phyloP scores from a whole-genome alignment of 345 rosid genomes.

The Draba incana region DNA sequence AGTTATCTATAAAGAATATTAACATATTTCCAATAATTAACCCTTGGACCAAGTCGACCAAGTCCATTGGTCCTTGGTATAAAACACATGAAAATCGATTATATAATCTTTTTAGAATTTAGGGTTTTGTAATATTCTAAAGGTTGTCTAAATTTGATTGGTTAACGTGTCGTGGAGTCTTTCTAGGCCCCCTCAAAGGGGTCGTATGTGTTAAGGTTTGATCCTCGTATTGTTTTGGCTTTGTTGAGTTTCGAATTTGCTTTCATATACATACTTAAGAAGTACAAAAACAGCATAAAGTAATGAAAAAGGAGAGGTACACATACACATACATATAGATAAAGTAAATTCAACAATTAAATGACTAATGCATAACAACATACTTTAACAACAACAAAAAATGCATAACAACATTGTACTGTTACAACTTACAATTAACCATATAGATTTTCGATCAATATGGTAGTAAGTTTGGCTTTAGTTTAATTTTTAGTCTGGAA shows the following conservation, averaged over 20 bases:
- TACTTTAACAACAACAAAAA: too few species aligned
- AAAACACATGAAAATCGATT: background rate
- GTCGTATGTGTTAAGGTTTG: conserved; percentile 16
- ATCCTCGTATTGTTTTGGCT: conserved; percentile 22
- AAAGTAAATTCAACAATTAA: background rate
- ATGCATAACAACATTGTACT: background rate
- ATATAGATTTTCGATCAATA: background rate
- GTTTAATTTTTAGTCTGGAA: background rate
- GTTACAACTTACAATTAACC: background rate
- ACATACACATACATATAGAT: background rate
- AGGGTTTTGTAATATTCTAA: conserved; percentile 1
- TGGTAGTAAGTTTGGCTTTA: background rate
- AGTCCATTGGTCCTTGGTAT: conserved; percentile 34
- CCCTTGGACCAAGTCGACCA: conserved; percentile 40
- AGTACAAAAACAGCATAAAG: conserved; percentile 6
- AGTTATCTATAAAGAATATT: too few species aligned
- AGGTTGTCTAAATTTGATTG: conserved; percentile 36
- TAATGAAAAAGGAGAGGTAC: background rate
- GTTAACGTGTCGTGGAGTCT: conserved; percentile 30
- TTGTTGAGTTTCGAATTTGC: conserved; percentile 7
- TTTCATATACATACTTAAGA: conserved; percentile 6
- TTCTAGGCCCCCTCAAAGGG: conserved; percentile 14
- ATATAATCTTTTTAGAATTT: background rate
- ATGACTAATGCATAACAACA: background rate
- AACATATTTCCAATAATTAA: too few species aligned